Base-by-base conservation (phyloP, 2,329 filamentous ascomycete genomes). In the Alternaria ethzedia region DNA sequence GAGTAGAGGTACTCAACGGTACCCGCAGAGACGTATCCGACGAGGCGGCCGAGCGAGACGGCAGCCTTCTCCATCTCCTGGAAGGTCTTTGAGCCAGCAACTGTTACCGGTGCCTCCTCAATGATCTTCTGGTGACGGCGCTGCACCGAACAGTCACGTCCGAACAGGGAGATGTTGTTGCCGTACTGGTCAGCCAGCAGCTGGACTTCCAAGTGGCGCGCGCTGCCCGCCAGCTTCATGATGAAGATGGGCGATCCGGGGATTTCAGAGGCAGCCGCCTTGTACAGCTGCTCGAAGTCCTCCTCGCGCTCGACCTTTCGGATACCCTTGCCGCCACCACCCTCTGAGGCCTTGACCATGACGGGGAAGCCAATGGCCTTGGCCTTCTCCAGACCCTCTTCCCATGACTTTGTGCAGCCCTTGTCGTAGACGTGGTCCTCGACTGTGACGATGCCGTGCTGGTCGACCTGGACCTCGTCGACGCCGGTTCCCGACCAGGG, bases 331-430 rank as follows among this genome's bases (percentile, higher is more conserved):
- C 96, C 96, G 84, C 96, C 96, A 84, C 96, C 96, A 84, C 96
- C 96, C 85, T 99, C 96, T 3, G 96, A 98, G n/a, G 96, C 96
- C 86, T 99, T 99, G 81, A 99, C 93, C 96, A 99, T 99, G 85
- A 99, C 92, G 15, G 96, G 96, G 85, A 99, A 99, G 71, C 96
- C 96, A 80, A 99, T 99, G 77, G 93, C 87, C 80, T 88, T 89
- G 63, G 96, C 96, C 78, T 91, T 94, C 77, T 88, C 84, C 54
- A 99, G 87, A 83, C 95, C 96, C 83, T 99, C 94, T 82, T 97
- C 85, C 82, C 93, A 94, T 21, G 92, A 94, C 78, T 88, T 88
- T 51, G 97, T 96, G 81, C 96, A 99, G 67, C 96, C 96, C 82
- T 94, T 92, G 74, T 90, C 87, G 82, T 99, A 99, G 63, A 96